A percentile compares a stretch with the other conserved stretches of the same genome.
These are phyloP conservation scores for Penicillium sp. DNA, from an alignment of 2,329 filamentous ascomycete genomes.

Conservation along the genomic window DNA sequence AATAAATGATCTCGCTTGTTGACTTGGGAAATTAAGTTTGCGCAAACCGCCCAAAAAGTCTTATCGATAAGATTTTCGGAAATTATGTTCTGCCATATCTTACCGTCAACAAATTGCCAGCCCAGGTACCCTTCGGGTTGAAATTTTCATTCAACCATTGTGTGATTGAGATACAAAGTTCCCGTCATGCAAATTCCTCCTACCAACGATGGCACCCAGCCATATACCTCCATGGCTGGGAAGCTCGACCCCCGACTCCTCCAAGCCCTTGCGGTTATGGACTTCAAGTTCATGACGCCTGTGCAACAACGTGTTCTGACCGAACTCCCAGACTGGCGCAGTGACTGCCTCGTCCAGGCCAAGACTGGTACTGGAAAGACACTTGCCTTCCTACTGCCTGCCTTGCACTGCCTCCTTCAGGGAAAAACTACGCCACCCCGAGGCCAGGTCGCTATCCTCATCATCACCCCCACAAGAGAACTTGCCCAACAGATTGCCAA, in stretches of 20 bases:
- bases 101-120: background rate
- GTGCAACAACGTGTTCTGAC: conserved; percentile 56
- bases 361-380: conserved; percentile 55
- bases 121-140: conserved; percentile 1
- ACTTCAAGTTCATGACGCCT: conserved; percentile 49
- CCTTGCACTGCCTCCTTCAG: conserved; percentile 47
- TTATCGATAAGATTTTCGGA: conserved; percentile 1
- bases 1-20: background rate
- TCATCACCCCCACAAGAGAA: conserved; percentile 51
- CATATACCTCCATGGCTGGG: conserved; percentile 35
- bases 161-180: background rate
- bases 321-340: conserved; percentile 49
- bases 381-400: conserved; percentile 49
- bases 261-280: conserved; percentile 33
- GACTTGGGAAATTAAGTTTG: background rate
- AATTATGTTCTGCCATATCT: conserved; percentile 2
- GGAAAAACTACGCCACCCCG: conserved; percentile 24
- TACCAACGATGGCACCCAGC: conserved; percentile 23
- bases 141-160: conserved; percentile 4
- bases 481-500: conserved; percentile 53
- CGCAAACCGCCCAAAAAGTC: background rate
- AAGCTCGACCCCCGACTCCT: conserved; percentile 36
- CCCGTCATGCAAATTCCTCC: conserved; percentile 14
- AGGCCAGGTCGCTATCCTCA: conserved; percentile 47
- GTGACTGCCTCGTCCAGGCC: conserved; percentile 56